Evolutionary conservation across 805 yeast species (phyloP).

Genomic region (Sugiyamaella valdiviana): DNA sequence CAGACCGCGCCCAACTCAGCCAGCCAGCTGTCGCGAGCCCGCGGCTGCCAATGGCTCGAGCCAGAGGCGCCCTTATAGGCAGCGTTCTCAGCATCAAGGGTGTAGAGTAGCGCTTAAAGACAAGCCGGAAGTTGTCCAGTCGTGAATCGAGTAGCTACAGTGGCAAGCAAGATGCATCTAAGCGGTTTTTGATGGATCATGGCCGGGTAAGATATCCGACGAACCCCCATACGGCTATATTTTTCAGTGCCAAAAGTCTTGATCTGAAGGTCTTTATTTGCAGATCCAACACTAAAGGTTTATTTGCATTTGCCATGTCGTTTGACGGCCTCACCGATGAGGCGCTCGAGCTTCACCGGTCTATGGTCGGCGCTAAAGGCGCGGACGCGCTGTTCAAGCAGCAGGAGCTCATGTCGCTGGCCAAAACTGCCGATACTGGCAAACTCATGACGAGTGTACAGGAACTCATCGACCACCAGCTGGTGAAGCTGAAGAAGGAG

Average conservation of each 20-base stretch:
- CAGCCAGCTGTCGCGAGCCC: background rate
- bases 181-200: too few species aligned
- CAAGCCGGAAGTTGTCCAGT: too few species aligned
- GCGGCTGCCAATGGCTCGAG: background rate
- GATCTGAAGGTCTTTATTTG: too few species aligned
- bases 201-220: too few species aligned
- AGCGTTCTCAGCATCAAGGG: background rate
- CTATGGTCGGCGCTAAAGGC: conserved; percentile 48
- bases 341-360: conserved; percentile 50
- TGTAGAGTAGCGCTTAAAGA: too few species aligned
- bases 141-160: too few species aligned
- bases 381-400: conserved; percentile 55
- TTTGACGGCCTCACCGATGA: conserved; percentile 18
- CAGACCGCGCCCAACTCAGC: too few species aligned
- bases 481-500: conserved; percentile 62
- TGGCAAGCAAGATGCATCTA: too few species aligned
- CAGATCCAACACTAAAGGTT: too few species aligned
- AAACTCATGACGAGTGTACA: conserved; percentile 42
- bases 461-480: conserved; percentile 45
- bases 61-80: background rate
- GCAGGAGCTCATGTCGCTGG: conserved; percentile 53
- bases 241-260: too few species aligned
- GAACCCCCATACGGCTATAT: too few species aligned
- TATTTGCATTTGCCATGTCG: conserved; percentile 3
- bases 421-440: conserved; percentile 38